phyloP scores from a whole-genome alignment of 2,329 filamentous ascomycete genomes.

The Metarhizium sp. region DNA sequence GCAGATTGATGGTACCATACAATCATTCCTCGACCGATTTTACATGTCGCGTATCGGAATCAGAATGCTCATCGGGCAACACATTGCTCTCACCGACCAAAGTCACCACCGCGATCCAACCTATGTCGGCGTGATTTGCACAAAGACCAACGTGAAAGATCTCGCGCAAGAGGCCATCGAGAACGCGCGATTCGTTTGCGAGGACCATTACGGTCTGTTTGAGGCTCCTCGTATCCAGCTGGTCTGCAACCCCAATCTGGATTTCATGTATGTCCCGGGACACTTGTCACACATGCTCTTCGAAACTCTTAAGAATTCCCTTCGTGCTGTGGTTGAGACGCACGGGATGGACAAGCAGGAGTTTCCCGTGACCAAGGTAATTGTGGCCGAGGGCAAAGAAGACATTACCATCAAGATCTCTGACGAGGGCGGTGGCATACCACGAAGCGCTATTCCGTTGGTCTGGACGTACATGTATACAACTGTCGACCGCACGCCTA shows the following conservation, averaged over 20 bases:
- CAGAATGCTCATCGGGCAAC: constrained; percentile 97
- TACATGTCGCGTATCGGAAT: constrained; percentile 99
- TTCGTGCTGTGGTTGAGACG: constrained; percentile 91
- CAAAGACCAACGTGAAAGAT: constrained; percentile 92
- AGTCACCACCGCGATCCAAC: constrained; percentile 80
- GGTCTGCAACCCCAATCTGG: constrained; percentile 84
- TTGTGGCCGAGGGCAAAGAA: constrained; percentile 94
- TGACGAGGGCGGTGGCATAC: constrained; percentile 94
- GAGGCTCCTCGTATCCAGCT: constrained; percentile 95
- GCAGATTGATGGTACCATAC: constrained; percentile 96
- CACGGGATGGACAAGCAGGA: constrained; percentile 93
- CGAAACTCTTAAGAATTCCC: constrained; percentile 96
- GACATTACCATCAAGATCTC: constrained; percentile 98
- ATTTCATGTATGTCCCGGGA: constrained; percentile 99
- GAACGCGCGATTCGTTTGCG: constrained; percentile 97
- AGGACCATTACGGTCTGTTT: constrained; percentile 96
- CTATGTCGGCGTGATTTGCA: constrained; percentile 98
- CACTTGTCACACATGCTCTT: constrained; percentile 99
- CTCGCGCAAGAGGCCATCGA: constrained; percentile 96
- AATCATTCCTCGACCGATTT: constrained; percentile 95
- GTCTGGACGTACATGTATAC: constrained; percentile 99
- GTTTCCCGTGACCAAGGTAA: constrained; percentile 94
- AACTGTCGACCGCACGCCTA: constrained; percentile 91
- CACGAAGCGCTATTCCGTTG: constrained; percentile 82
- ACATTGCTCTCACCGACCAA: constrained; percentile 94